Base-by-base conservation (phyloP, 164 flowering plant genomes). In the Stephania cephalantha region DNA sequence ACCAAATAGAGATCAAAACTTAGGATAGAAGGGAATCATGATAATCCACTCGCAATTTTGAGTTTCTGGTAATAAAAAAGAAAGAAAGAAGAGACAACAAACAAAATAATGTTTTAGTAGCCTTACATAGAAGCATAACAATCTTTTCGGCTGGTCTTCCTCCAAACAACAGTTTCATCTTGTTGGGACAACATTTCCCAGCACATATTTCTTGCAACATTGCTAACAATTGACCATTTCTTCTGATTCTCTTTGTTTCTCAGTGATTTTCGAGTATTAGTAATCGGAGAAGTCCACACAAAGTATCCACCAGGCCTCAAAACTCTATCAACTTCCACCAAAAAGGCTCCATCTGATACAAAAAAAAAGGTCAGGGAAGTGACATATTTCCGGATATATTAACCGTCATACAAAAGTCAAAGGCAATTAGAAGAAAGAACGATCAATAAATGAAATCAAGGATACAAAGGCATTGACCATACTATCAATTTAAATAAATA, bases 91-190 rank as follows among this genome's bases (percentile, higher is more conserved):
- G 20, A 71, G 45, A 79, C 13, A 9, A 42, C 7, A 2, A 73
- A 79, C 9, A 30, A 18, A 75, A 76, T 72, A 42, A 12, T 64
- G n/a, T 25, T 58, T 70, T 53, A 6, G 55, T 64, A 65, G 73
- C 73, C 87, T 86, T 74, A 96, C 99, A 97, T 81, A 79, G 91
- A 81, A 77, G 77, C 80, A 81, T 92, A 92, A 73, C 99, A 91
- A 35, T 77, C 79, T 68, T 63, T 89, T 77, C 84, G 86, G 61
- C 84, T 88, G n/a, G 96, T 91, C 84, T 96, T 96, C 78, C 83
- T 92, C 99, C 99, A 96, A 6, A 94, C 91, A 74, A 87, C 92
- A 75, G 99, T 96, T 82, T 94, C 97, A 81, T 94, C 99, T 85
- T 96, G 97, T 75, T 96, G 98, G 20, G 92, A 84, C 77, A 94